phyloP scores from a whole-genome alignment of 2,329 filamentous ascomycete species.

The Escovopsis sp. region DNA sequence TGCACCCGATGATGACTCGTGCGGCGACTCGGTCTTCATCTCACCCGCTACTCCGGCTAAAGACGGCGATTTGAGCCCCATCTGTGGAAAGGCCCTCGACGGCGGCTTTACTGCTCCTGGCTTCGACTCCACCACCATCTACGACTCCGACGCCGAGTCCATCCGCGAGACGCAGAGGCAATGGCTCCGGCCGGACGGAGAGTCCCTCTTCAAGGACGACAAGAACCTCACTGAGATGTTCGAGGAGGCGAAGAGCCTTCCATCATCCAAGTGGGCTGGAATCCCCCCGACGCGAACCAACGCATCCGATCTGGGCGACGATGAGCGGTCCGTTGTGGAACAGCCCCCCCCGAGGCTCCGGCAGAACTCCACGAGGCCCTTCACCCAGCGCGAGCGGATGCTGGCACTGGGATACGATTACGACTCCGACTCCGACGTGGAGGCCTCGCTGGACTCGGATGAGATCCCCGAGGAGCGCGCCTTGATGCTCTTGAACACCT shows the following conservation, averaged over 20 bases:
- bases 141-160: constrained; percentile 19
- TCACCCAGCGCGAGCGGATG: constrained; percentile 10
- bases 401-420: constrained; percentile 12
- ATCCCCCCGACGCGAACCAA: constrained; percentile 1
- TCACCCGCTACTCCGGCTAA: constrained; percentile 3
- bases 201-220: constrained; percentile 23
- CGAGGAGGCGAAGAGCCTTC: background rate
- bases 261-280: constrained; percentile 1
- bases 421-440: constrained; percentile 9
- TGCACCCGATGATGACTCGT: constrained; percentile 4
- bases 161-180: constrained; percentile 10
- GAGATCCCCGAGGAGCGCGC: constrained; percentile 4
- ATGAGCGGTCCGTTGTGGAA: constrained; percentile 4
- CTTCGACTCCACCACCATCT: constrained; percentile 4
- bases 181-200: constrained; percentile 16
- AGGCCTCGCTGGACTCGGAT: constrained; percentile 1
- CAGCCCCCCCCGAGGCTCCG: background rate
- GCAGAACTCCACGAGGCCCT: constrained; percentile 1
- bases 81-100: background rate
- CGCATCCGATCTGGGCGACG: constrained; percentile 1
- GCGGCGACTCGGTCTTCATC: constrained; percentile 6
- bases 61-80: background rate
- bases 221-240: constrained; percentile 19
- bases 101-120: constrained; percentile 2
- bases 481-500: background rate